Base-by-base conservation (phyloP, 805 yeast genomes). In the Saccharomyces kudriavzevii region DNA sequence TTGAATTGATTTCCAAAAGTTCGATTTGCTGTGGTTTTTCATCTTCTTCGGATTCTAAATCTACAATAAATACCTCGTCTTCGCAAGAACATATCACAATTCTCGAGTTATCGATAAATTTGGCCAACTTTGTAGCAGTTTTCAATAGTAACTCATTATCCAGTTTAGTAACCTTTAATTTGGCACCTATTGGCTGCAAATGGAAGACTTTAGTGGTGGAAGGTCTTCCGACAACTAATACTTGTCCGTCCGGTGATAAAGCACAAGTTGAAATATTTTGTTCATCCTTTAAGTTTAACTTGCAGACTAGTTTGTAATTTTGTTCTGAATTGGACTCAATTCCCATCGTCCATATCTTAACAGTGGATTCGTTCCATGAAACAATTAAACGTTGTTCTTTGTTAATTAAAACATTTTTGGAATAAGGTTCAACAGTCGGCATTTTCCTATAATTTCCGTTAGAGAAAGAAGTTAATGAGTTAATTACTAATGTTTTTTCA, bases 291-390 rank as follows among this genome's bases (percentile, higher is more conserved):
- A 85, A 71, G 2, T 79, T 73, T 61, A 88, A 65, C 69, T 87
- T 87, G 51, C 87, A 76, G 1, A 87, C 82, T 54, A 90, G 68
- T 54, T 78, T 80, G 63, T 65, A 70, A 53, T 62, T 63, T 10
- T 62, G 64, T 8, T 56, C 63, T n/a, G 61, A 53, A 10, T 58
- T 55, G 3, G 55, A 45, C 30, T 66, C 73, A 20, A 70, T 67
- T 24, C 70, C 72, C 20, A 89, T 63, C 56, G 71, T 74, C 98
- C 98, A 94, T 10, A 94, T 75, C 65, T 89, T 89, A 45, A 92
- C 79, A 3, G 79, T 75, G 65, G 87, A 90, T 59, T 87, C 95
- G 61, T 83, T 85, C 94, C 95, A 92, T 78, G 85, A 77, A 6
- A 82, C 77, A 27, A 92, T 69, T 25, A 83, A 70, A 55, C 84